phyloP scores from a whole-genome alignment of 495 filamentous ascomycete species.

The Xylaria scruposa region DNA sequence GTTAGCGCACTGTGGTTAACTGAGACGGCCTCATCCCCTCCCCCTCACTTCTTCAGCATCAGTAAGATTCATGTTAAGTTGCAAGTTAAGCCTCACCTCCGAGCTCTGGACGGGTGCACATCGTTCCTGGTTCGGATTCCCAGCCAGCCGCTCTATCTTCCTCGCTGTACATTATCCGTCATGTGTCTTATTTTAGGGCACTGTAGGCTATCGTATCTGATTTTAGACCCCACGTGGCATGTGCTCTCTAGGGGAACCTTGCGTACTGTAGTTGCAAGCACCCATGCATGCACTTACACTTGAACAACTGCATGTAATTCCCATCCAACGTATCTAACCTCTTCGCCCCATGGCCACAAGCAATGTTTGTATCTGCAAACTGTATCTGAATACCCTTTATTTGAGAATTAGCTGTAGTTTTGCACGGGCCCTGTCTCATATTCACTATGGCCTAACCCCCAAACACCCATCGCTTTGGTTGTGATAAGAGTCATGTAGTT shows the following conservation, averaged over 20 bases:
- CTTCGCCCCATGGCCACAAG: neutral
- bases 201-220: conserved; percentile 15
- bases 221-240: conserved; percentile 41
- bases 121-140: neutral
- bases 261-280: neutral
- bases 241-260: neutral
- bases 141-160: neutral
- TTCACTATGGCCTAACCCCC: neutral
- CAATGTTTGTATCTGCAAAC: neutral
- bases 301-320: neutral
- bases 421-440: conserved; percentile 9
- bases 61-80: neutral
- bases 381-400: conserved; percentile 11
- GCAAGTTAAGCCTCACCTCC: neutral
- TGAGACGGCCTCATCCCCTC: neutral
- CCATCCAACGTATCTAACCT: neutral
- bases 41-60: neutral
- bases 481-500: neutral
- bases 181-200: neutral
- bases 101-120: neutral
- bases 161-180: neutral
- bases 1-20: neutral
- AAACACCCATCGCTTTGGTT: conserved; percentile 10
- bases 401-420: neutral
- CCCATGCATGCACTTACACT: neutral